Conservation (phyloP, 2,329 filamentous ascomycete species). For the Bimuria novae-zelandiae region DNA sequence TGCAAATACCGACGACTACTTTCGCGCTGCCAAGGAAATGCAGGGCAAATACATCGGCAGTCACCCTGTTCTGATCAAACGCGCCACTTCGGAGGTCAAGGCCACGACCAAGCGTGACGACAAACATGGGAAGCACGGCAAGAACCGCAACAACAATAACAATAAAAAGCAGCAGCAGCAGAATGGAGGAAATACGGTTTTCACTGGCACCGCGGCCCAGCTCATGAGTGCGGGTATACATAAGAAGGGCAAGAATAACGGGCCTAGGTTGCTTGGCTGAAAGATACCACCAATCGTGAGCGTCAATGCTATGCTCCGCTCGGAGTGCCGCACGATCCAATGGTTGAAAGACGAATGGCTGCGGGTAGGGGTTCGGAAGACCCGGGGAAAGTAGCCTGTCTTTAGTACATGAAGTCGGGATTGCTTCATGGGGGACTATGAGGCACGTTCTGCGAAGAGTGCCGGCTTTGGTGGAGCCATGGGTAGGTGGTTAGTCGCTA, state of each 20-base stretch:
- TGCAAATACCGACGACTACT: slow-evolving; percentile 92
- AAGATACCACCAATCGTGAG: not conserved
- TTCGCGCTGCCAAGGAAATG: slow-evolving; percentile 96
- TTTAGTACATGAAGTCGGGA: no score
- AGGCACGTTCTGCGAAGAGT: no score
- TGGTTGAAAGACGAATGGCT: no score
- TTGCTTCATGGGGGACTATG: no score
- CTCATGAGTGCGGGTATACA: slow-evolving; percentile 36
- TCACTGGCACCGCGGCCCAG: slow-evolving; percentile 23
- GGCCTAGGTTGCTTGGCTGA: slow-evolving; percentile 37
- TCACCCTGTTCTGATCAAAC: slow-evolving; percentile 85
- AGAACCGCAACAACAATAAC: slow-evolving; percentile 57
- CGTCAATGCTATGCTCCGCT: not conserved
- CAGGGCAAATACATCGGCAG: slow-evolving; percentile 99
- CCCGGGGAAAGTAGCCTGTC: no score
- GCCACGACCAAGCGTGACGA: slow-evolving; percentile 63
- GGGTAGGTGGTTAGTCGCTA: no score
- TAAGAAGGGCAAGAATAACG: slow-evolving; percentile 38
- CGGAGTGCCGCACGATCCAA: not conserved
- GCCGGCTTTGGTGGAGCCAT: not conserved
- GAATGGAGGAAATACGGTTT: slow-evolving; percentile 14
- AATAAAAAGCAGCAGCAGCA: slow-evolving; percentile 37
- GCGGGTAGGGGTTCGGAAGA: no score
- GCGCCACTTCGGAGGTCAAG: slow-evolving; percentile 90
- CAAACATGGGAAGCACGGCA: slow-evolving; percentile 37